These are phyloP conservation scores for Fistulinella prunicolor DNA, from an alignment of 768 basidiomycete species.

Conservation along the genomic window DNA sequence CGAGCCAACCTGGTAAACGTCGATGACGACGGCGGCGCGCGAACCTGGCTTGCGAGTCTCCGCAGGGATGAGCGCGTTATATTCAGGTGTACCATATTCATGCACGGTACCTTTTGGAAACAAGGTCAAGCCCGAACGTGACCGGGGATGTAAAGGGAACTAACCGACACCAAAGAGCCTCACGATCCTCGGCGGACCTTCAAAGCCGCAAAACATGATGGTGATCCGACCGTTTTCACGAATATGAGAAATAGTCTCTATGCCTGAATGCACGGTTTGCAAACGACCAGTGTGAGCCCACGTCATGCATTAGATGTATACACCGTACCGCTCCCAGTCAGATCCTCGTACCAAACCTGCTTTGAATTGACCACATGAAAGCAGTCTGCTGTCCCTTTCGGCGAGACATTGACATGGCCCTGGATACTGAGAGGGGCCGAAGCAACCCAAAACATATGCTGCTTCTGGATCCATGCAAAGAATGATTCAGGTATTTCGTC, in stretches of 20 bases:
- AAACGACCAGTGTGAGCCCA: not conserved
- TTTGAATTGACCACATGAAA: constrained; percentile 57
- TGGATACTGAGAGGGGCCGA: constrained; percentile 56
- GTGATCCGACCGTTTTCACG: constrained; percentile 63
- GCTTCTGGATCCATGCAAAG: constrained; percentile 56
- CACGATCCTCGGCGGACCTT: constrained; percentile 55
- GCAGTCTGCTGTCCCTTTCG: constrained; percentile 61
- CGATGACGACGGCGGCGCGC: constrained; percentile 55
- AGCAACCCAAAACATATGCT: constrained; percentile 72
- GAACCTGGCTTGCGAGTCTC: constrained; percentile 53
- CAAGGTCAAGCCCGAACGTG: not conserved
- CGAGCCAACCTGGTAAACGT: constrained; percentile 53
- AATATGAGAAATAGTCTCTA: constrained; percentile 60
- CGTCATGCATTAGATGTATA: constrained; percentile 1
- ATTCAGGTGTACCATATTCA: constrained; percentile 63
- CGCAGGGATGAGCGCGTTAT: constrained; percentile 48
- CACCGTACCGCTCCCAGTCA: constrained; percentile 58
- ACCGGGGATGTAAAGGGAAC: not conserved
- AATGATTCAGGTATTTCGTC: constrained; percentile 55
- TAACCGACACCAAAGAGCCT: constrained; percentile 56
- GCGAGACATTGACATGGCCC: constrained; percentile 66
- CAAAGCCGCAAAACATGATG: constrained; percentile 57
- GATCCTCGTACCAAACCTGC: constrained; percentile 69
- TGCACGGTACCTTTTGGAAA: constrained; percentile 47
- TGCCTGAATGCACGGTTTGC: constrained; percentile 32